Conservation (phyloP, 2,329 filamentous ascomycete species). For the Macrophomina phaseolina region DNA sequence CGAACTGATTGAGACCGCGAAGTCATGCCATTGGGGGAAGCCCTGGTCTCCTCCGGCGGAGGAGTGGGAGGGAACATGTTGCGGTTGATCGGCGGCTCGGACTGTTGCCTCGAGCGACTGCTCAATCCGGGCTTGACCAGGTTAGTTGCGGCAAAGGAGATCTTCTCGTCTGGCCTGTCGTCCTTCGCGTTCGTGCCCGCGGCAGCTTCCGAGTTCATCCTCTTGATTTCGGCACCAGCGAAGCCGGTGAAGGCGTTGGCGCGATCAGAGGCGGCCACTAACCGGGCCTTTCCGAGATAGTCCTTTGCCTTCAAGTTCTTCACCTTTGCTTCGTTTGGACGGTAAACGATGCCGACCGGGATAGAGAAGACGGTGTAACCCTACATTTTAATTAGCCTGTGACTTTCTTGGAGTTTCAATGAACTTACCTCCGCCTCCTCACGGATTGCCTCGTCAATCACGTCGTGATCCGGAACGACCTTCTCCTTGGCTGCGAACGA, state of each 20-base stretch:
- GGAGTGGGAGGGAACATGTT: conserved; percentile 98
- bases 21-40: conserved; percentile 19
- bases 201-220: conserved; percentile 52
- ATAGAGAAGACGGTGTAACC: conserved; percentile 99
- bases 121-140: conserved; percentile 85
- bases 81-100: conserved; percentile 78
- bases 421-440: conserved; percentile 82
- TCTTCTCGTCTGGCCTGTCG: conserved; percentile 79
- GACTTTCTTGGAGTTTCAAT: not conserved
- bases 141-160: conserved; percentile 92
- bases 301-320: conserved; percentile 98
- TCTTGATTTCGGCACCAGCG: conserved; percentile 78
- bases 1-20: conserved; percentile 56
- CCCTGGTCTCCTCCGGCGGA: conserved; percentile 81
- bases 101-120: conserved; percentile 79
- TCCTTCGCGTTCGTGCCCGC: conserved; percentile 64
- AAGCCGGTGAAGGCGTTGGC: conserved; percentile 83
- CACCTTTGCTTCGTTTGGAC: conserved; percentile 96
- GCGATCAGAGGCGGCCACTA: conserved; percentile 86
- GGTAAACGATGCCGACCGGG: conserved; percentile 91
- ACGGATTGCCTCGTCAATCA: conserved; percentile 94
- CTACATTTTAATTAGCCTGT: conserved; percentile 54
- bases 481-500: conserved; percentile 93
- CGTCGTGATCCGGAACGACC: conserved; percentile 92
- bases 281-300: conserved; percentile 92